Percentiles rank a stretch among this genome's conserved stretches.
These are phyloP conservation scores for Dillenia suffruticosa DNA, from an alignment of 164 flowering plant species.

Conservation along the genomic window DNA sequence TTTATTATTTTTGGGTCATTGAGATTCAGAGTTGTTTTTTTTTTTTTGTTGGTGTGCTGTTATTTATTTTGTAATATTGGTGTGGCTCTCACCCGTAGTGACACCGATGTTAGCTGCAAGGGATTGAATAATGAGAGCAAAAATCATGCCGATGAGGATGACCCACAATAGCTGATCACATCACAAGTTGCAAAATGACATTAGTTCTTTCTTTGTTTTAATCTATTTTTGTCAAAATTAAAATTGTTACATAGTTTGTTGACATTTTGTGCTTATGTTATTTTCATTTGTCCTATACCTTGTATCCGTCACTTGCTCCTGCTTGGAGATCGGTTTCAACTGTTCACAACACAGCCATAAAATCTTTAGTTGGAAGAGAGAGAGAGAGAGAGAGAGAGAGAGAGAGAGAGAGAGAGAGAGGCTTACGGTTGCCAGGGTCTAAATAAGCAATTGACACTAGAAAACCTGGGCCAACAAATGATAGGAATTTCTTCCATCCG, in stretches of 20 bases:
- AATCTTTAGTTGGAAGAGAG: neutral
- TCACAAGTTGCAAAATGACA: neutral
- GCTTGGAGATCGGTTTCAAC: slow-evolving; percentile 90
- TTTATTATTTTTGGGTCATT: too few species aligned
- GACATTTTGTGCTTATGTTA: neutral
- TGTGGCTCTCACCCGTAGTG: slow-evolving; percentile 47
- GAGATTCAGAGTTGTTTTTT: too few species aligned
- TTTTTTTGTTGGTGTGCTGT: too few species aligned
- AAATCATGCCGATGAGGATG: slow-evolving; percentile 63
- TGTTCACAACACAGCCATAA: slow-evolving; percentile 12
- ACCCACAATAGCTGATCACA: slow-evolving; percentile 82
- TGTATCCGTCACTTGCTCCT: slow-evolving; percentile 64
- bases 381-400: slow-evolving; percentile 2
- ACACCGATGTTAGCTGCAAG: slow-evolving; percentile 93
- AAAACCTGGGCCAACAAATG: slow-evolving; percentile 72
- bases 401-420: slow-evolving; percentile 6
- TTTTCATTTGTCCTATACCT: slow-evolving; percentile 30
- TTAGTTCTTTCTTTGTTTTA: neutral
- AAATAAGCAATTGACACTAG: slow-evolving; percentile 75
- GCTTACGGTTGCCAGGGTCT: slow-evolving; percentile 74
- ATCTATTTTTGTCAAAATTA: neutral
- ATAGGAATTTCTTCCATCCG: slow-evolving; percentile 53
- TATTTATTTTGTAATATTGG: too few species aligned
- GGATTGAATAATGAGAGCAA: slow-evolving; percentile 84
- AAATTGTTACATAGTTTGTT: neutral